phyloP scores from a whole-genome alignment of 495 filamentous ascomycete species.

The Penicilliopsis zonata region DNA sequence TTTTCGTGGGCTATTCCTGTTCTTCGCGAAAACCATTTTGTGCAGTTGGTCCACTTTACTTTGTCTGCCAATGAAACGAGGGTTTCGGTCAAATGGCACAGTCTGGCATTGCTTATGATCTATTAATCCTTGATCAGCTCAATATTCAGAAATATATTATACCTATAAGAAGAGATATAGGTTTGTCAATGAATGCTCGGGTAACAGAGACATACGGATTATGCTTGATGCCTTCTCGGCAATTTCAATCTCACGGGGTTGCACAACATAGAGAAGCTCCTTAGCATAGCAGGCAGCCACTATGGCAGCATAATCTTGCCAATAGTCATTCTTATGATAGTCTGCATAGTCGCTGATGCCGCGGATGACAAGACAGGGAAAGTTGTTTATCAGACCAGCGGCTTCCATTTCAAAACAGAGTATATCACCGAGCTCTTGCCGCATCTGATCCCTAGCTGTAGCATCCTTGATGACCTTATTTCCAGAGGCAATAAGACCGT shows the following conservation, averaged over 20 bases:
- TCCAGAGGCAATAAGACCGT: constrained; percentile 26
- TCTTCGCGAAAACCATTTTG: constrained; percentile 5
- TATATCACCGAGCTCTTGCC: constrained; percentile 11
- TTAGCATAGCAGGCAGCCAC: constrained; percentile 12
- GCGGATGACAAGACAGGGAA: constrained; percentile 17
- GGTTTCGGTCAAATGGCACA: constrained; percentile 12
- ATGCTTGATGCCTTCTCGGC: not conserved
- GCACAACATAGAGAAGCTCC: constrained; percentile 2
- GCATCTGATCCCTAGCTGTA: constrained; percentile 7
- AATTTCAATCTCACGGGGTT: not conserved
- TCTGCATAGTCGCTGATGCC: constrained; percentile 26
- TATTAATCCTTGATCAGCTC: not conserved
- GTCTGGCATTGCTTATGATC: constrained; percentile 1
- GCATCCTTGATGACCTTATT: constrained; percentile 6
- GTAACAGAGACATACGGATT: too few relatives aligned
- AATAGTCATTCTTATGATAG: constrained; percentile 19
- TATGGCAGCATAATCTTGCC: constrained; percentile 20
- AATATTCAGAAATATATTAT: not conserved
- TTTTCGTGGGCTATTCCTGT: constrained; percentile 7
- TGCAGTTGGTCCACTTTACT: constrained; percentile 10
- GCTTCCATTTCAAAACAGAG: constrained; percentile 24
- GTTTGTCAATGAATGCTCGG: too few relatives aligned
- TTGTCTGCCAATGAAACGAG: constrained; percentile 10
- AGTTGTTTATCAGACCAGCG: constrained; percentile 12
- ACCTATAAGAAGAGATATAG: too few relatives aligned